These are phyloP conservation scores for Tinospora cordifolia DNA, from an alignment of 164 flowering plant species.

Conservation along the genomic window DNA sequence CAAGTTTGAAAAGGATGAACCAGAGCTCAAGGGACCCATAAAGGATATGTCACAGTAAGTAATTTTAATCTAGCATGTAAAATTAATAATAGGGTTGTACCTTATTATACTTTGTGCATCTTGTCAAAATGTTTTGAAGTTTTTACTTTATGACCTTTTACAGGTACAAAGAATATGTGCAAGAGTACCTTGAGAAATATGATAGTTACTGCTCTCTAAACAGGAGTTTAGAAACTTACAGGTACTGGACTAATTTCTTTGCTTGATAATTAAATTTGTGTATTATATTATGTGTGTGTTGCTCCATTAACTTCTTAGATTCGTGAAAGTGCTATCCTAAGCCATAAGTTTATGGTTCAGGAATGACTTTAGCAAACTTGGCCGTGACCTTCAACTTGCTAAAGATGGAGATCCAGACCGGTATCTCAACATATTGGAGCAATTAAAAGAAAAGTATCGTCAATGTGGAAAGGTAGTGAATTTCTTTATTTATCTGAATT, in stretches of 20 bases:
- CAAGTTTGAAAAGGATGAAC: conserved; percentile 81
- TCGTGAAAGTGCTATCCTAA: neutral
- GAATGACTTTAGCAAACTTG: conserved; percentile 56
- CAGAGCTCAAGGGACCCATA: conserved; percentile 83
- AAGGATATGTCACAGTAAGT: conserved; percentile 72
- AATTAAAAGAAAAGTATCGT: conserved; percentile 60
- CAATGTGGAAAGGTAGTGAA: conserved; percentile 53
- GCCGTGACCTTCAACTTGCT: conserved; percentile 54
- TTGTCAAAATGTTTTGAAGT: neutral
- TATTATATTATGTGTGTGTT: too few species aligned
- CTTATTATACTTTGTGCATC: neutral
- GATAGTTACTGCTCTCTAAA: conserved; percentile 56
- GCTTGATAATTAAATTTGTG: neutral
- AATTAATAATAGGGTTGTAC: neutral
- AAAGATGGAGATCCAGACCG: conserved; percentile 56
- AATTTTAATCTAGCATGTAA: neutral
- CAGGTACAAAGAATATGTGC: conserved; percentile 85
- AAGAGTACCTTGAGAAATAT: conserved; percentile 76
- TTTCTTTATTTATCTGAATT: neutral
- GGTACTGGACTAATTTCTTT: conserved; percentile 32
- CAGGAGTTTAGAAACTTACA: conserved; percentile 55
- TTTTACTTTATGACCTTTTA: conserved; percentile 5
- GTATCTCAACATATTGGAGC: conserved; percentile 41
- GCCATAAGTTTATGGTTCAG: conserved; percentile 25
- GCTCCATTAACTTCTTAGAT: neutral